Base-by-base conservation (phyloP, 1,139 yeast genomes). In the Sugiyamaella castrensis region DNA sequence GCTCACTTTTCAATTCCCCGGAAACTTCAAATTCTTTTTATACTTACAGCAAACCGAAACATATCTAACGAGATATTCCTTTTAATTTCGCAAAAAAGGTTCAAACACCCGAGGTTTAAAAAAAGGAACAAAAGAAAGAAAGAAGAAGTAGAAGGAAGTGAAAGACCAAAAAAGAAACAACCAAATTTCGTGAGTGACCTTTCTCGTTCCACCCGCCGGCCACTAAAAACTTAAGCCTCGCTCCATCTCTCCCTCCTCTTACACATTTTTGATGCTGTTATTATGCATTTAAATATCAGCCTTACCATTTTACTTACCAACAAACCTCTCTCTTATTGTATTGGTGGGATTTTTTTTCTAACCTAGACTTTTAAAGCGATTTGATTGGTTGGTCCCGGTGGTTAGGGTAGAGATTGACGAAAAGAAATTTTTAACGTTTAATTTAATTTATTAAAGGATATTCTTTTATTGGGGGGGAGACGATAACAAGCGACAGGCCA, bases 21-120 rank as follows among this genome's bases (percentile, higher is more conserved):
- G 12, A 31, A 31, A n/a, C n/a, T n/a, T n/a, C n/a, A n/a, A n/a
- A 31, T 31, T 13, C 15, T n/a, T 36, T n/a, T 8, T 13, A 6
- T 37, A 43, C 44, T 38, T 43, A 43, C 47, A 24, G 47, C 51
- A 41, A 43, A 47, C 39, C 47, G 43, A 43, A 42, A 38, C 44
- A 43, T 47, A 29, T 19, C 24, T 19, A 19, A 19, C 24, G 24
- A 19, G 24, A 19, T 19, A 19, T 19, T 19, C 24, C 24, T 19
- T 19, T 19, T 19, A 19, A 19, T 19, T 19, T 19, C 24, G 24
- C 5, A 19, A 19, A 19, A 19, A 19, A 19, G 24, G 24, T 19
- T 19, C 24, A 19, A 19, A 19, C 24, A 19, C 24, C 24, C 24
- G 24, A 19, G 24, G 24, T 19, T 19, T 19, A 19, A 5, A 19